Percentiles rank a stretch among this genome's conserved stretches.
Conservation (phyloP, 306 rosid species). For the Phaseolus lunatus region DNA sequence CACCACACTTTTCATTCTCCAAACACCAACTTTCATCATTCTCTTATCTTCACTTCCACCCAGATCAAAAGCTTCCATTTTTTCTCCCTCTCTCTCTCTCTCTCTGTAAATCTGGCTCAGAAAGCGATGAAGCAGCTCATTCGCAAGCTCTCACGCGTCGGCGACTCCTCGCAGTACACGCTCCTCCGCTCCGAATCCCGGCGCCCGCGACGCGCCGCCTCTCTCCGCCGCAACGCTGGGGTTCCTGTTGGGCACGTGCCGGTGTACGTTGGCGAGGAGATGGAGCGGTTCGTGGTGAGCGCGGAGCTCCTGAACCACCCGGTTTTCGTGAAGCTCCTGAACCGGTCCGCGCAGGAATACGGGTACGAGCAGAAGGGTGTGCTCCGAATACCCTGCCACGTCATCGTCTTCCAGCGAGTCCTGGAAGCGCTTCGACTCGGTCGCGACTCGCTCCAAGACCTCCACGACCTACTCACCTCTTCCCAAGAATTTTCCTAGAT, state of each 20-base stretch:
- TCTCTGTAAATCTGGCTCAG: background rate
- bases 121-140: constrained; percentile 70
- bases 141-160: constrained; percentile 70
- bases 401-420: constrained; percentile 71
- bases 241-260: constrained; percentile 86
- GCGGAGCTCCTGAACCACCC: constrained; percentile 84
- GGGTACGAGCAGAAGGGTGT: constrained; percentile 88
- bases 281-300: constrained; percentile 73
- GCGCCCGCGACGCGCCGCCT: constrained; percentile 31
- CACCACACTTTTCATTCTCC: constrained; percentile 31
- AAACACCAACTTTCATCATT: background rate
- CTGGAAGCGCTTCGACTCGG: constrained; percentile 75
- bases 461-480: constrained; percentile 57
- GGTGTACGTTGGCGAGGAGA: constrained; percentile 89
- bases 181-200: constrained; percentile 56
- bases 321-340: constrained; percentile 71
- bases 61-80: background rate
- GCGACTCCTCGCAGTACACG: constrained; percentile 73
- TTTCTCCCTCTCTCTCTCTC: background rate
- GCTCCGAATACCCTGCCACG: constrained; percentile 84
- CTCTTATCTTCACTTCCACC: background rate
- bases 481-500: constrained; percentile 37
- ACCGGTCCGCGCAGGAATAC: constrained; percentile 83
- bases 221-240: constrained; percentile 38
- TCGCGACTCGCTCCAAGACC: constrained; percentile 43